Evolutionary conservation across 306 rosid genomes (phyloP).

Genomic region (Ormosia emarginata): DNA sequence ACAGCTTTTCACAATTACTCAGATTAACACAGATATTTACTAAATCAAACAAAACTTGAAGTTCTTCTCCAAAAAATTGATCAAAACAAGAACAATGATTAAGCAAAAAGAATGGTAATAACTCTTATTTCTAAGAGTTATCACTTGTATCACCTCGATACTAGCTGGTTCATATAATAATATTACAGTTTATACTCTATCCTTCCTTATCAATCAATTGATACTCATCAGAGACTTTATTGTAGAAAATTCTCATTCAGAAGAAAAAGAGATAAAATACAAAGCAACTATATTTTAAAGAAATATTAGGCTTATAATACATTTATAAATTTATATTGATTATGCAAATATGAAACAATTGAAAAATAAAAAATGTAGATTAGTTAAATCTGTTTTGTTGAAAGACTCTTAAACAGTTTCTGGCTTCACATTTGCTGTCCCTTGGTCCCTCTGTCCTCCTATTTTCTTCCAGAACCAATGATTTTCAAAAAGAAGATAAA

Average conservation of each 20-base stretch:
- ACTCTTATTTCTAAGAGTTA: too few relatives aligned
- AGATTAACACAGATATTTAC: too few relatives aligned
- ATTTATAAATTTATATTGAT: neutral
- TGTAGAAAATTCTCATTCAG: neutral
- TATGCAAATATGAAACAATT: neutral
- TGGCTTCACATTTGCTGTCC: constrained; percentile 20
- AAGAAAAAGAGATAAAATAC: neutral
- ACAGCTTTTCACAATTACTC: too few relatives aligned
- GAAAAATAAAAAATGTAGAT: neutral
- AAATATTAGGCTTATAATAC: neutral
- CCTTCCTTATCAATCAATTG: too few relatives aligned
- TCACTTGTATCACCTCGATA: too few relatives aligned
- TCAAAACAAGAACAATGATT: too few relatives aligned
- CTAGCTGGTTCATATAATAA: too few relatives aligned
- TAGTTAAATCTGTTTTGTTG: neutral
- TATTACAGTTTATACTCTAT: too few relatives aligned
- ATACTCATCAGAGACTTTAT: too few relatives aligned
- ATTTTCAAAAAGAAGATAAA: constrained; percentile 48
- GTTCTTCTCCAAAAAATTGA: too few relatives aligned
- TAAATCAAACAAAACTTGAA: too few relatives aligned
- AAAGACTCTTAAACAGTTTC: constrained; percentile 6
- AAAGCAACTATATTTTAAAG: neutral
- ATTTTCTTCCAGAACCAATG: constrained; percentile 61
- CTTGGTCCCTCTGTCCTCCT: constrained; percentile 23
- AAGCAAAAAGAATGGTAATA: too few relatives aligned